phyloP scores from a whole-genome alignment of 2,329 filamentous ascomycete genomes.

The Orbilia javanica region DNA sequence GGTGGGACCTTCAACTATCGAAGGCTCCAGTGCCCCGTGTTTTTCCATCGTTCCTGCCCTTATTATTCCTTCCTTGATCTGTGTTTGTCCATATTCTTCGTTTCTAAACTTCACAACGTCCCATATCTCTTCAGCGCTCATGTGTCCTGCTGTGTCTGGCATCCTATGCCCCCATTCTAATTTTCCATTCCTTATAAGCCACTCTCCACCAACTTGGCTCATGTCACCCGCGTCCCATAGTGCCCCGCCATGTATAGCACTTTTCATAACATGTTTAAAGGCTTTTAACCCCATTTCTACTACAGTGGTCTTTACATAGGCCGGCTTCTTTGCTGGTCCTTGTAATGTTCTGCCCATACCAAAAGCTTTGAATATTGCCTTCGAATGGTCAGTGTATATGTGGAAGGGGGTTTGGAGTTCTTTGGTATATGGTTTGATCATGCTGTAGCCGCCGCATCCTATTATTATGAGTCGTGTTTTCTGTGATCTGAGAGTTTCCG shows the following conservation, averaged over 20 bases:
- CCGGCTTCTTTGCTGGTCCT: slow-evolving; percentile 49
- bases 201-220: slow-evolving; percentile 55
- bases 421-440: slow-evolving; percentile 45
- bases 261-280: slow-evolving; percentile 47
- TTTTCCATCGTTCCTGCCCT: slow-evolving; percentile 51
- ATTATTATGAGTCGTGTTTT: slow-evolving; percentile 56
- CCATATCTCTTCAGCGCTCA: slow-evolving; percentile 57
- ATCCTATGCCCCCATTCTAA: slow-evolving; percentile 54
- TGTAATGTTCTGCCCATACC: slow-evolving; percentile 49
- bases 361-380: slow-evolving; percentile 45
- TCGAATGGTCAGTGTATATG: slow-evolving; percentile 50
- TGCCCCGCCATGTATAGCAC: slow-evolving; percentile 37
- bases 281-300: slow-evolving; percentile 54
- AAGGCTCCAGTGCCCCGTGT: slow-evolving; percentile 37
- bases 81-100: slow-evolving; percentile 23
- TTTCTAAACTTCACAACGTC: slow-evolving; percentile 53
- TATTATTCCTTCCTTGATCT: slow-evolving; percentile 31
- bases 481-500: slow-evolving; percentile 38
- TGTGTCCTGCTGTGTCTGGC: slow-evolving; percentile 54
- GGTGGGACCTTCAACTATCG: slow-evolving; percentile 4
- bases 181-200: slow-evolving; percentile 49
- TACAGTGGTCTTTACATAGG: slow-evolving; percentile 48
- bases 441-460: slow-evolving; percentile 43
- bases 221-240: slow-evolving; percentile 55
- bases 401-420: slow-evolving; percentile 47